phyloP scores from a whole-genome alignment of 2,329 filamentous ascomycete species.

The Fusarium agapanthi region DNA sequence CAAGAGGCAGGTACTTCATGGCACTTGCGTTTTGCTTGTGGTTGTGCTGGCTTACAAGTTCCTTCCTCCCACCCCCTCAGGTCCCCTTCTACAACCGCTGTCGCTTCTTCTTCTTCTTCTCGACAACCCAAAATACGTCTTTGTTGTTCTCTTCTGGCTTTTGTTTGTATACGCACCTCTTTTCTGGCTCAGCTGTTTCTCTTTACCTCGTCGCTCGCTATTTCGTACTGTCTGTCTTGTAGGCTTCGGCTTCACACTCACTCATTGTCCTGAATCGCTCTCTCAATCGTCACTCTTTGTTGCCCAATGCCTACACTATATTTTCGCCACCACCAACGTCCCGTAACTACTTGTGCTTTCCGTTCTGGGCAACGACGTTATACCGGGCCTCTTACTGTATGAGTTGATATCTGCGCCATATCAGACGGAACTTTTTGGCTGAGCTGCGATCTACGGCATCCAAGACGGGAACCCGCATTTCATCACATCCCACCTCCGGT shows the following conservation, averaged over 20 bases:
- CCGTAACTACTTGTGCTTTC: constrained; percentile 19
- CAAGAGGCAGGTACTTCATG: constrained; percentile 10
- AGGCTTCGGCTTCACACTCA: constrained; percentile 15
- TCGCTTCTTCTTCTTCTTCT: constrained; percentile 6
- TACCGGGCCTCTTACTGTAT: constrained; percentile 6
- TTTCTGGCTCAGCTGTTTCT: constrained; percentile 11
- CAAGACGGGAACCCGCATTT: constrained; percentile 34
- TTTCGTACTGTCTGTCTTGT: background rate
- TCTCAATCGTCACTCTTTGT: background rate
- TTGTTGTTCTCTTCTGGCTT: constrained; percentile 13
- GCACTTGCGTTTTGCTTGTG: constrained; percentile 12
- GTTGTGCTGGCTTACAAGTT: constrained; percentile 33
- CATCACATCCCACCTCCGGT: constrained; percentile 11
- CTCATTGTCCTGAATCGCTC: constrained; percentile 22
- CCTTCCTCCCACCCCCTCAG: constrained; percentile 22
- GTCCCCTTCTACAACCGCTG: constrained; percentile 8
- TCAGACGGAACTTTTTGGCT: constrained; percentile 21
- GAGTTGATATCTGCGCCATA: constrained; percentile 21
- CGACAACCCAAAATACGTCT: constrained; percentile 1
- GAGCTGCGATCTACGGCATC: constrained; percentile 25
- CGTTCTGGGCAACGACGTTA: constrained; percentile 24
- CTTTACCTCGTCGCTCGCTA: constrained; percentile 16
- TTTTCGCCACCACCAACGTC: constrained; percentile 10
- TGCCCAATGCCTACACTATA: background rate
- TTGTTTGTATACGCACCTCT: constrained; percentile 17